Base-by-base conservation (phyloP, 805 yeast genomes). In the Jamesozyma lodderae region DNA sequence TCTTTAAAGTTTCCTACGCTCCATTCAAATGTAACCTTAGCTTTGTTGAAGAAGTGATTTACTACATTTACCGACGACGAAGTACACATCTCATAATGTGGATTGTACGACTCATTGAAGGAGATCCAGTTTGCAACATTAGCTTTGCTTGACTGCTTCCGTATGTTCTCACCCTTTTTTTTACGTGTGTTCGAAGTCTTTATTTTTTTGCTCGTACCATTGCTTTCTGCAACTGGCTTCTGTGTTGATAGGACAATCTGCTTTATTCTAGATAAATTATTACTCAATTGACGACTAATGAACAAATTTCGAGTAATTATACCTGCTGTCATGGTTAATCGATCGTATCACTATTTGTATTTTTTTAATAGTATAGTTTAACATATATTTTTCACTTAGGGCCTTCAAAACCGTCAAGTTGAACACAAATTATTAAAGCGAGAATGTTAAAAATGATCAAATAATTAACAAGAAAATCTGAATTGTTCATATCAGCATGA, bases 11-110 rank as follows among this genome's bases (percentile, higher is more conserved):
- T 55, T 6, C 67, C 70, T 16, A 72, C 63, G 13, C 80, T 70
- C 86, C 87, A 80, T 46, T 79, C 83, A 30, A 74, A 63, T 17
- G 57, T 54, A 2, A 73, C 65, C 15, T 60, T 60, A 1, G 78
- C 62, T 2, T 53, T 53, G 41, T 71, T 68, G 52, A 79, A 75
- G 44, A 72, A 66, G n/a, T 57, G 57, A 35, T 60, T 62, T 9
- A 56, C 47, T 19, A 51, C 48, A 9, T 59, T 51, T 10, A 58
- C 13, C 1, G 49, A 49, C 0, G 55, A 41, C 0, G 22, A 27
- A 0, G 49, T 41, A 1, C 63, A 60, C 4, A 35, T 30, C 1
- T 31, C 29, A 36, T 47, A 53, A 13, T 41, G 40, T 1, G 18
- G 10, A 38, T 53, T 52, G 19, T 40, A 52, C 6, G 22, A 31